Conservation (phyloP, 1,284 basidiomycete genomes). For the Earliella scabrosa region DNA sequence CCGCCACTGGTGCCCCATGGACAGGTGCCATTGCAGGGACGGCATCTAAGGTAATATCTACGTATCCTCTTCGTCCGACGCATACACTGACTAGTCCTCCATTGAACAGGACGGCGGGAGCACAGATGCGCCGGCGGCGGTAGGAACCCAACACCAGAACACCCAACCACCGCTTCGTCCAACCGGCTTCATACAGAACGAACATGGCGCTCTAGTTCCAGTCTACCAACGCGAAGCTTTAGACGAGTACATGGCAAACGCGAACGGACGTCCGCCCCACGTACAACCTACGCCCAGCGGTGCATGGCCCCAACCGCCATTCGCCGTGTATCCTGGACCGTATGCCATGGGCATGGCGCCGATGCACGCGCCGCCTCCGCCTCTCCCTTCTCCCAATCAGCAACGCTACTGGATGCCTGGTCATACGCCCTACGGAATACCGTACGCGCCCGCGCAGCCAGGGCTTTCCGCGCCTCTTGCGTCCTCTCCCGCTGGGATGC, state of each 20-base stretch:
- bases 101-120: not conserved
- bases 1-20: not conserved
- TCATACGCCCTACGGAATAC: not conserved
- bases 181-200: conserved; percentile 73
- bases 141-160: not conserved
- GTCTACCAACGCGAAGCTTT: conserved; percentile 74
- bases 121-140: not conserved
- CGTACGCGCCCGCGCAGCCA: not conserved
- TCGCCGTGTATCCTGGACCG: conserved; percentile 3
- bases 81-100: not conserved
- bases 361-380: not conserved
- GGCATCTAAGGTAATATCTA: conserved; percentile 17
- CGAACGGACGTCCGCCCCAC: conserved; percentile 18
- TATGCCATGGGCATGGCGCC: conserved; percentile 3
- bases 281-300: not conserved
- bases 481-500: not conserved
- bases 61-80: not conserved
- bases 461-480: not conserved
- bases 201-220: conserved; percentile 70
- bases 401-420: conserved; percentile 22
- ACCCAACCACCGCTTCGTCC: conserved; percentile 64
- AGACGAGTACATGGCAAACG: conserved; percentile 53
- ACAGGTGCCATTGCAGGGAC: not conserved
- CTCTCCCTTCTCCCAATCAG: not conserved
- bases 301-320: not conserved